These are phyloP conservation scores for Candida maesae DNA, from an alignment of 805 yeast species.

Conservation along the genomic window DNA sequence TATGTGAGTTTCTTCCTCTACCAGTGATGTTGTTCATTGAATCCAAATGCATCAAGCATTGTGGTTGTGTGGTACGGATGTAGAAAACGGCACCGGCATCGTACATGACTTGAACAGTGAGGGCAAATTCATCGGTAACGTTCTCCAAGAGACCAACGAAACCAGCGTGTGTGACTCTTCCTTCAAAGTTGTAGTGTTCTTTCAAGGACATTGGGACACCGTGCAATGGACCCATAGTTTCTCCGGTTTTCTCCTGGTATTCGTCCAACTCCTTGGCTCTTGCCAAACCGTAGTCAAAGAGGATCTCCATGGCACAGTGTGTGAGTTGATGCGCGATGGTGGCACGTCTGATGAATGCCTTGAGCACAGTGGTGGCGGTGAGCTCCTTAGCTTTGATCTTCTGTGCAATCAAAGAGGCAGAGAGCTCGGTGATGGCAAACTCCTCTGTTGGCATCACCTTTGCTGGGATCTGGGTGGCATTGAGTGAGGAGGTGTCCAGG, in stretches of 20 bases:
- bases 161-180: slow-evolving; percentile 55
- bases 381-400: slow-evolving; percentile 18
- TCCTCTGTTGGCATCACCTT: slow-evolving; percentile 19
- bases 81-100: slow-evolving; percentile 48
- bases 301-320: slow-evolving; percentile 55
- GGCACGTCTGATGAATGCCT: slow-evolving; percentile 41
- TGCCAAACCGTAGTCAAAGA: slow-evolving; percentile 58
- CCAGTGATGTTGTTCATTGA: slow-evolving; percentile 59
- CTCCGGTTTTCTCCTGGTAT: slow-evolving; percentile 42
- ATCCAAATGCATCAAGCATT: slow-evolving; percentile 65
- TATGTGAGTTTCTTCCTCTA: slow-evolving; percentile 54
- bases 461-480: slow-evolving; percentile 23
- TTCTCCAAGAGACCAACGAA: slow-evolving; percentile 50
- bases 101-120: slow-evolving; percentile 38
- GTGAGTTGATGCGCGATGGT: slow-evolving; percentile 61
- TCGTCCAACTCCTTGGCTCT: slow-evolving; percentile 58
- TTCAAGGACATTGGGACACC: slow-evolving; percentile 68
- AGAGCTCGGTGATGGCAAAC: slow-evolving; percentile 21
- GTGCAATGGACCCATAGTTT: slow-evolving; percentile 61
- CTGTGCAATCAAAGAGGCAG: slow-evolving; percentile 20
- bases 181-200: slow-evolving; percentile 56
- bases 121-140: slow-evolving; percentile 43
- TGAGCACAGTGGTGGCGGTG: slow-evolving; percentile 19
- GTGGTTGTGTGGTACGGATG: slow-evolving; percentile 67
- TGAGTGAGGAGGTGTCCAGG: slow-evolving; percentile 19